These are phyloP conservation scores for maize (Zea mays) DNA, from an alignment of 176 grass and related monocot species.

Conservation along the genomic window Zm-B73-REFERENCE-NAM-5.0 NC_050096.1:31249501-31250000, in stretches of 20 bases:
- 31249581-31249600: slow-evolving; percentile 55
- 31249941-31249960: background rate
- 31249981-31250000: background rate
- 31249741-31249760: slow-evolving; percentile 60
- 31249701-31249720: background rate
- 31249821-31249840: slow-evolving; percentile 73
- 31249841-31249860: slow-evolving; percentile 66
- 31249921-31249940: slow-evolving; percentile 9
- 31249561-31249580: slow-evolving; percentile 69
- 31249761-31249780: slow-evolving; percentile 78
- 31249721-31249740: slow-evolving; percentile 40
- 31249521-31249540: slow-evolving; percentile 54
- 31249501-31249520: slow-evolving; percentile 34
- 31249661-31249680: too few relatives aligned
- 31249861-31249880: slow-evolving; percentile 61
- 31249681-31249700: too few relatives aligned
- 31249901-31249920: slow-evolving; percentile 84
- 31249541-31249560: slow-evolving; percentile 60
- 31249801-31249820: slow-evolving; percentile 79
- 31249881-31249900: slow-evolving; percentile 66
- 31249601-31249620: slow-evolving; percentile 62
- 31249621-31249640: background rate
- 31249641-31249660: background rate
- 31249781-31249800: slow-evolving; percentile 50
- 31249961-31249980: background rate